Evolutionary conservation across 2,329 filamentous ascomycete species (phyloP).

Genomic region (Pseudocercospora fuligena): DNA sequence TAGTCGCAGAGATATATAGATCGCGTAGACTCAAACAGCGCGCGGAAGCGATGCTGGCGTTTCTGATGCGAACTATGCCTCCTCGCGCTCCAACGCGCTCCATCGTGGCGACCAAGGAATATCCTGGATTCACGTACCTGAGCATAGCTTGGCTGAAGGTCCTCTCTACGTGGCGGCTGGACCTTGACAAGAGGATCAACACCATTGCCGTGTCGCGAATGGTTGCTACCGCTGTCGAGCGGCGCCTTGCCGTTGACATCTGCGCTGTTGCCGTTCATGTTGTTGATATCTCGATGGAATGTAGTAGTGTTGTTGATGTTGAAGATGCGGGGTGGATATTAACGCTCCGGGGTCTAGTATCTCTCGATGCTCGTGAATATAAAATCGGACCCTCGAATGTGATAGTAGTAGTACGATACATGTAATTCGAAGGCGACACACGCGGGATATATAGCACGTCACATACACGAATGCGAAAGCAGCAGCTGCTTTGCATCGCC

Average conservation of each 20-base stretch:
- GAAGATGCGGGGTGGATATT: not conserved
- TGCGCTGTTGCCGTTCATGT: constrained; percentile 25
- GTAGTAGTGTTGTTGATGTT: not conserved
- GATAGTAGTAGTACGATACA: no score
- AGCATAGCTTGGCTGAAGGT: constrained; percentile 77
- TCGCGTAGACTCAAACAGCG: not conserved
- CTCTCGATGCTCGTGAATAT: not conserved
- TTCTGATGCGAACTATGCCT: not conserved
- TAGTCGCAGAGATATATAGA: not conserved
- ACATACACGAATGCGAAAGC: not conserved
- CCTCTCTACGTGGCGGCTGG: constrained; percentile 78
- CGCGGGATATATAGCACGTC: constrained; percentile 19
- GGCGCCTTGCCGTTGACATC: constrained; percentile 46
- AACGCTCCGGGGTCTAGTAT: not conserved
- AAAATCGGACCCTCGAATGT: not conserved
- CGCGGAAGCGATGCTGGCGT: not conserved
- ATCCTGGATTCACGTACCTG: constrained; percentile 41
- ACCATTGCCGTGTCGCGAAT: constrained; percentile 5
- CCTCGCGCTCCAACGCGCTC: not conserved
- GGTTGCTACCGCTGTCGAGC: constrained; percentile 32
- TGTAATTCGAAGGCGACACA: constrained; percentile 1
- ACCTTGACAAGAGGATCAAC: constrained; percentile 59
- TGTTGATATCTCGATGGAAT: constrained; percentile 16
- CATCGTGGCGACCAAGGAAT: not conserved
- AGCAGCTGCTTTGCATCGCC: constrained; percentile 17